phyloP scores from a whole-genome alignment of 768 basidiomycete genomes.

The Kwoniella bestiolae region DNA sequence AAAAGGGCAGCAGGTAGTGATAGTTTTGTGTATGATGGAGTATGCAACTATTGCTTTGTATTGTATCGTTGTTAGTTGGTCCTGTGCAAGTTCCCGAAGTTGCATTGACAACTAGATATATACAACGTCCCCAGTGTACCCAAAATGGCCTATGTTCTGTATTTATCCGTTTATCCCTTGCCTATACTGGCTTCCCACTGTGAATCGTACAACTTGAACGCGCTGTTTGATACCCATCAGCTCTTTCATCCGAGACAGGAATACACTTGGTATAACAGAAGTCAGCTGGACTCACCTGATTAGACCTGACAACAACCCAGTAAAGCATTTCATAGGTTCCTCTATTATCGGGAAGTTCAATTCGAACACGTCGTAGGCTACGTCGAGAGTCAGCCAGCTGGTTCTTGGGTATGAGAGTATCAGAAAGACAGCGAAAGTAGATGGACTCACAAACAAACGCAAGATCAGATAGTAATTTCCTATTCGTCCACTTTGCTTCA shows the following conservation, averaged over 20 bases:
- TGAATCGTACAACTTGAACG: conserved; percentile 43
- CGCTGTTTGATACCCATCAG: conserved; percentile 20
- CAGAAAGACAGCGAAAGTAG: background rate
- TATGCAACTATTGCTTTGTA: too few relatives aligned
- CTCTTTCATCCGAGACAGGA: background rate
- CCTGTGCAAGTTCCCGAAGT: too few relatives aligned
- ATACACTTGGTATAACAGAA: too few relatives aligned
- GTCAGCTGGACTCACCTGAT: conserved; percentile 41
- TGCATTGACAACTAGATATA: too few relatives aligned
- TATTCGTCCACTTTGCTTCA: conserved; percentile 43
- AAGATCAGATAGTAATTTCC: conserved; percentile 49
- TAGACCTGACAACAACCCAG: conserved; percentile 43
- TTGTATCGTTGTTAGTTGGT: too few relatives aligned
- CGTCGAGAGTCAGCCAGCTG: too few relatives aligned
- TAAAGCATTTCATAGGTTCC: conserved; percentile 50
- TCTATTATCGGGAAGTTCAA: conserved; percentile 31
- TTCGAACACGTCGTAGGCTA: conserved; percentile 52
- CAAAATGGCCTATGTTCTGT: too few relatives aligned
- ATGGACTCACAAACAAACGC: conserved; percentile 47
- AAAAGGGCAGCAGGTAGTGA: too few relatives aligned
- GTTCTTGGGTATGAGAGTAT: background rate
- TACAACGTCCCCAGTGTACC: too few relatives aligned
- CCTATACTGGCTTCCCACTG: conserved; percentile 41
- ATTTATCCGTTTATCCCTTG: conserved; percentile 42
- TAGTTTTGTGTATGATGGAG: too few relatives aligned